Evolutionary conservation across 2,329 filamentous ascomycete genomes (phyloP), one percentile per base, ranked within the genome.

Genomic region (Fusarium sp.): DNA sequence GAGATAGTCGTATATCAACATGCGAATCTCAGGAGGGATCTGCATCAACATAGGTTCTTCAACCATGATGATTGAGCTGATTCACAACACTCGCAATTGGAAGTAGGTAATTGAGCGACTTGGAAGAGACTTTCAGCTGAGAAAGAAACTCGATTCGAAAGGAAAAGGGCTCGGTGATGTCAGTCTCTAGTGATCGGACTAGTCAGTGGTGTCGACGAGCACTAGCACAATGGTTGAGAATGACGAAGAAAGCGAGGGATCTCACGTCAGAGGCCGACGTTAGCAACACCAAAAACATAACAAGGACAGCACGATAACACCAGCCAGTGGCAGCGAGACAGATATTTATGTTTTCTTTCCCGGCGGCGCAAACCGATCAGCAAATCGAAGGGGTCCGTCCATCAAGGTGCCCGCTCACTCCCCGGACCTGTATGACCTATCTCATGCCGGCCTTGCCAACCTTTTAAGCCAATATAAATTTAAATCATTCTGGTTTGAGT

Each of bases 1-100:
- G 14, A 85, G 78, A 41, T 82, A 77, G 14, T 76, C 71, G 68
- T 82, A 83, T 57, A 83, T 81, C 62, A 82, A 70, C 61, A 82
- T 72, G 26, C 81, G 81, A 51, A 83, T 75, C 70, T 83, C 81
- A 9, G 76, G 71, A 9, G 81, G 82, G 26, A 80, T 74, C 39
- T 72, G 71, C 74, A 82, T 67, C 26, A 81, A 65, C 28, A 62
- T 60, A 10, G 74, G 59, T 45, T 71, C 54, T 44, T 66, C 50
- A 33, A 61, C 40, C 71, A 74, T 75, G 58, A 51, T 61, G 47
- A 33, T 22, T 49, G 19, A 33, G 20, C n/a, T 32, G 17, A 6
- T 26, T 48, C 26, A 41, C 51, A 40, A 49, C 35, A 46, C 47
- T 24, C 32, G 26, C 39, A 28, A 22, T 20, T 17, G 8, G 24